Conservation (phyloP, 129 eudicot species). For the Ambrosia trifida region DNA sequence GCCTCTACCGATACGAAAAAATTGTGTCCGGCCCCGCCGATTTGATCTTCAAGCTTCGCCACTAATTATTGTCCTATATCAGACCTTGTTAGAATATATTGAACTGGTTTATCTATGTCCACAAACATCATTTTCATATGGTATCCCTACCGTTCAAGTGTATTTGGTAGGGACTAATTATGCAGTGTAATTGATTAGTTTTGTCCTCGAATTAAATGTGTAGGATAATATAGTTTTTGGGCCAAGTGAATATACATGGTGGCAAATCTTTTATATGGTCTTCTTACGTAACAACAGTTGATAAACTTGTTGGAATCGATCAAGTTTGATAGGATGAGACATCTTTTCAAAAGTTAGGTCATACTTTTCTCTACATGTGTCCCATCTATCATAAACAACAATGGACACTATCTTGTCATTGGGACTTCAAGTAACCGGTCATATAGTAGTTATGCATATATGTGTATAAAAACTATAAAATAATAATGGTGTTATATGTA, state of each 20-base stretch:
- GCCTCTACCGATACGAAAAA: no score
- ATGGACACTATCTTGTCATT: conserved; percentile 5
- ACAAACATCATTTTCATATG: conserved; percentile 31
- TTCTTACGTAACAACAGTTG: conserved; percentile 37
- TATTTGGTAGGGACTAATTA: conserved; percentile 14
- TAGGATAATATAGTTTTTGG: conserved; percentile 29
- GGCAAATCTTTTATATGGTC: conserved; percentile 31
- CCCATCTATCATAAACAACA: conserved; percentile 24
- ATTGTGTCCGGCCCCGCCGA: no score
- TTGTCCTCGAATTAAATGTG: conserved; percentile 24
- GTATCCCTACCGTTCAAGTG: conserved; percentile 27
- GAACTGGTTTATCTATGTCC: conserved; percentile 24
- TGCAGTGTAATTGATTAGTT: conserved; percentile 8
- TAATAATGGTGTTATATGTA: neutral
- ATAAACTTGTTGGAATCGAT: conserved; percentile 14
- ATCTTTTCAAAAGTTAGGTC: conserved; percentile 38
- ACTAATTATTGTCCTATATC: no score
- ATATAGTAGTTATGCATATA: neutral
- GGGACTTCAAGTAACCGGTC: neutral
- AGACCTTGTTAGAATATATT: no score
- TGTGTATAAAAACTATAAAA: neutral
- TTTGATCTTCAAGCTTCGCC: no score
- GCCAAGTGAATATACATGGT: conserved; percentile 40
- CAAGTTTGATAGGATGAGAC: conserved; percentile 22
- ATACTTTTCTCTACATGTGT: conserved; percentile 27